Evolutionary conservation across 495 filamentous ascomycete species (phyloP).

Genomic region (Neurospora sp.): DNA sequence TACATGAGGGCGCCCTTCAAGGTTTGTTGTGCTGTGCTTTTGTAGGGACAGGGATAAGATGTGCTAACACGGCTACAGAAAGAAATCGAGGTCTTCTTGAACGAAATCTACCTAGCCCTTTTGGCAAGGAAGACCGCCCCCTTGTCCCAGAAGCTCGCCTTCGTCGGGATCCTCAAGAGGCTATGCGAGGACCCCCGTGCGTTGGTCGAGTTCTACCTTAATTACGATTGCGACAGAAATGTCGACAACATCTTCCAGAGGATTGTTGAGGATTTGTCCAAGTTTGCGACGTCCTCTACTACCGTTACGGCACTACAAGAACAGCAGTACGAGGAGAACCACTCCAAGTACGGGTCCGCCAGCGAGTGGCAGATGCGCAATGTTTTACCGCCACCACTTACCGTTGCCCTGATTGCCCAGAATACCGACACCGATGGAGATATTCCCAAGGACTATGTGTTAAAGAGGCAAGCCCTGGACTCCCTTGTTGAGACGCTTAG

Average conservation of each 20-base stretch:
- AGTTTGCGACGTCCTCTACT: constrained; percentile 65
- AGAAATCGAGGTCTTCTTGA: constrained; percentile 95
- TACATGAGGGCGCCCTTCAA: constrained; percentile 91
- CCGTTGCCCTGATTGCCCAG: constrained; percentile 58
- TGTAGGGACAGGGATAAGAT: too few species aligned
- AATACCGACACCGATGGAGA: constrained; percentile 50
- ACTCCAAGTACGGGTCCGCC: constrained; percentile 45
- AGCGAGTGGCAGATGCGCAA: constrained; percentile 74
- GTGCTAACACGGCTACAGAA: constrained; percentile 43
- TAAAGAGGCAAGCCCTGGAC: constrained; percentile 82
- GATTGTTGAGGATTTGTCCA: constrained; percentile 85
- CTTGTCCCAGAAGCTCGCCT: constrained; percentile 80
- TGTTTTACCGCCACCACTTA: constrained; percentile 76
- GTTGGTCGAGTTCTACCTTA: constrained; percentile 91
- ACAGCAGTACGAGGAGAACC: constrained; percentile 71
- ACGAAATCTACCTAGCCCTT: constrained; percentile 93
- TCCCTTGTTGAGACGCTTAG: constrained; percentile 78
- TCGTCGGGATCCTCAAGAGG: constrained; percentile 75
- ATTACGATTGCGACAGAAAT: constrained; percentile 93
- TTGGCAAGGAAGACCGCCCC: constrained; percentile 81
- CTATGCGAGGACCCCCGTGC: constrained; percentile 77
- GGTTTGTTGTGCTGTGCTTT: constrained; percentile 32
- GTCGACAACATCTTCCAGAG: constrained; percentile 97
- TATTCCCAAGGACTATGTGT: constrained; percentile 72
- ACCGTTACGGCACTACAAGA: constrained; percentile 66